Evolutionary conservation across 768 basidiomycete genomes (phyloP).

Genomic region (Mycena albidolilacea): DNA sequence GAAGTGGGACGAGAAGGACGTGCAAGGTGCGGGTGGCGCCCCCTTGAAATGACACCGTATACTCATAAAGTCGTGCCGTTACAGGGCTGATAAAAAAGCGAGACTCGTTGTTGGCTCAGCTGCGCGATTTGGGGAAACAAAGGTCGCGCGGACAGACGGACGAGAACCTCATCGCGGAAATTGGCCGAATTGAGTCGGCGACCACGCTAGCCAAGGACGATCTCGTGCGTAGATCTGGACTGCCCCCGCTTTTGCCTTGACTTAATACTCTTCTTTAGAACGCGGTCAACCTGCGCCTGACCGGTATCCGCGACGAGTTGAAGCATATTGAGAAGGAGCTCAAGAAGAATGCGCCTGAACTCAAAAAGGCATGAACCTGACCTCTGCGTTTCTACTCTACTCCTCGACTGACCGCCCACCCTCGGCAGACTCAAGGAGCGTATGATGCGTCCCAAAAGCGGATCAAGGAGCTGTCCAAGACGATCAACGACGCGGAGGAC

Average conservation of each 20-base stretch:
- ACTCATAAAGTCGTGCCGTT: neutral
- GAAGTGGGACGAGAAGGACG: constrained; percentile 96
- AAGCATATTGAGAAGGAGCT: constrained; percentile 84
- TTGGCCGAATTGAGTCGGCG: constrained; percentile 85
- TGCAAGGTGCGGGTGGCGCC: constrained; percentile 72
- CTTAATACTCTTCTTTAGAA: constrained; percentile 58
- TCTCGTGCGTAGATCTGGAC: constrained; percentile 64
- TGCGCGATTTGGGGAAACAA: constrained; percentile 87
- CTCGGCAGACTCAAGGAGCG: constrained; percentile 65
- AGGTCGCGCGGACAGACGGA: constrained; percentile 90
- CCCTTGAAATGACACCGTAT: neutral
- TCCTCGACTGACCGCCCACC: neutral
- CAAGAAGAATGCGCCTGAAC: constrained; percentile 75
- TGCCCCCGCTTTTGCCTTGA: constrained; percentile 5
- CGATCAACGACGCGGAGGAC: constrained; percentile 86
- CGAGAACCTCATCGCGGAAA: constrained; percentile 82
- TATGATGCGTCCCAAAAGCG: constrained; percentile 67
- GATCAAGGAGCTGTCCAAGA: constrained; percentile 67
- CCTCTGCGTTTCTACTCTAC: neutral
- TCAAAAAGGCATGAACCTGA: constrained; percentile 71
- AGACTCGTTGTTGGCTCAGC: constrained; percentile 79
- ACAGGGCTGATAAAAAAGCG: constrained; percentile 69
- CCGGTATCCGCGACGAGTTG: constrained; percentile 86
- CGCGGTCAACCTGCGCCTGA: constrained; percentile 81
- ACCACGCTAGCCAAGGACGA: constrained; percentile 86